Conservation (phyloP, 805 yeast species). For the Candida gorgasii region DNA sequence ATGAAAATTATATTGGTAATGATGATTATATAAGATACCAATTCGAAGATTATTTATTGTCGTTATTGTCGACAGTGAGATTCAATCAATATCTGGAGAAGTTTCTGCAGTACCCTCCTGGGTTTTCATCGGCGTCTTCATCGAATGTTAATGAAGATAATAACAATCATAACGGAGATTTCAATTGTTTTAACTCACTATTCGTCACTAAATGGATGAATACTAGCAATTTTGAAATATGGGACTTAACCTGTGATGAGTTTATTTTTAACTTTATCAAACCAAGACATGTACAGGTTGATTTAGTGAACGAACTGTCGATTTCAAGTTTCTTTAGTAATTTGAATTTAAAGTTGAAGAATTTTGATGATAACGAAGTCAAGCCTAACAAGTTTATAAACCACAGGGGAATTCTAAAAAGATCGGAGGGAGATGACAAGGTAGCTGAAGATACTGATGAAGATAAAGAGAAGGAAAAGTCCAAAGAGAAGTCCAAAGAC, state of each 20-base stretch:
- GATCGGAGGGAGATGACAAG: no score
- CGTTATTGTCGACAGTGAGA: constrained; percentile 71
- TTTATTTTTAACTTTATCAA: constrained; percentile 44
- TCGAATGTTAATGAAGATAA: constrained; percentile 17
- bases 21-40: constrained; percentile 87
- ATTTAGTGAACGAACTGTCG: constrained; percentile 13
- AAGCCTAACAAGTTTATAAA: constrained; percentile 24
- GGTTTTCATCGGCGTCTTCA: constrained; percentile 23
- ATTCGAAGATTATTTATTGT: constrained; percentile 87
- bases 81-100: constrained; percentile 56
- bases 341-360: constrained; percentile 16
- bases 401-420: no score
- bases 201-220: constrained; percentile 35
- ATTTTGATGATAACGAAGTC: constrained; percentile 16
- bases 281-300: constrained; percentile 36
- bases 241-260: constrained; percentile 45
- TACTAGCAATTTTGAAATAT: constrained; percentile 38
- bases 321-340: constrained; percentile 28
- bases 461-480: not conserved
- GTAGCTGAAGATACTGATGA: constrained; percentile 2
- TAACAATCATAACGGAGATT: constrained; percentile 27
- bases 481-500: not conserved
- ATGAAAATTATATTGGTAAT: constrained; percentile 36
- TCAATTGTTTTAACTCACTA: constrained; percentile 29
- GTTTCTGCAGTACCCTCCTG: constrained; percentile 43